These are phyloP conservation scores for Saccharomyces hybrid DNA, from an alignment of 1,139 yeast species.

Conservation along the genomic window DNA sequence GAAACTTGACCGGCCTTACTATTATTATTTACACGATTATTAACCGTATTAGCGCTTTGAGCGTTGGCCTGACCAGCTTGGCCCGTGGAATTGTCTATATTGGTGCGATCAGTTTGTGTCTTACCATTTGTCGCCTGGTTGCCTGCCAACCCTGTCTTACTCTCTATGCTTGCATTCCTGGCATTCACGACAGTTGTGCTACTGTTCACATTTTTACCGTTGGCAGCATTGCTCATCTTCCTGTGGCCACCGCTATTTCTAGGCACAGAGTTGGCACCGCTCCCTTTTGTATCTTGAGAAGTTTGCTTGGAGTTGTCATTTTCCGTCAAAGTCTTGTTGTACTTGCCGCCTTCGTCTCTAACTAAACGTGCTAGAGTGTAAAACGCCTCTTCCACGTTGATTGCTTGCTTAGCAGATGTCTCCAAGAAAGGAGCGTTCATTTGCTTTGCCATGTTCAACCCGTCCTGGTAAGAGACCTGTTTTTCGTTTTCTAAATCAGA, in stretches of 20 bases:
- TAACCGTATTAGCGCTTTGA: not conserved
- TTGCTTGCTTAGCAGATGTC: constrained; percentile 87
- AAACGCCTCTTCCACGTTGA: constrained; percentile 91
- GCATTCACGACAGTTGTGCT: not conserved
- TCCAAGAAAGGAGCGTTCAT: constrained; percentile 79
- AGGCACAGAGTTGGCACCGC: not conserved
- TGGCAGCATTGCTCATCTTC: not conserved
- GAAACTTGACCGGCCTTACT: not conserved
- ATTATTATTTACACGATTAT: not conserved
- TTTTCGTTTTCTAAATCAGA: constrained; percentile 77
- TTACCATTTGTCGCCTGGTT: not conserved
- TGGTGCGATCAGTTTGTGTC: not conserved
- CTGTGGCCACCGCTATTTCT: not conserved
- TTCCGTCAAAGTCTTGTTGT: constrained; percentile 13
- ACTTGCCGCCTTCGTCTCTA: constrained; percentile 36
- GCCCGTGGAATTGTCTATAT: not conserved
- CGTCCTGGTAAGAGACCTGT: constrained; percentile 75
- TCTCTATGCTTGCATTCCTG: not conserved
- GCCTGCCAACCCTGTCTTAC: not conserved
- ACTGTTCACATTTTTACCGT: not conserved
- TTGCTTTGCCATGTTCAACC: constrained; percentile 64
- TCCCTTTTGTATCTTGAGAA: not conserved
- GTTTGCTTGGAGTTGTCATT: not conserved
- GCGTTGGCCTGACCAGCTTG: not conserved
- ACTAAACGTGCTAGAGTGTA: constrained; percentile 64